Percentiles rank a stretch among this genome's conserved stretches.
These are phyloP conservation scores for Clathrospora elynae DNA, from an alignment of 2,329 filamentous ascomycete species.

Conservation along the genomic window DNA sequence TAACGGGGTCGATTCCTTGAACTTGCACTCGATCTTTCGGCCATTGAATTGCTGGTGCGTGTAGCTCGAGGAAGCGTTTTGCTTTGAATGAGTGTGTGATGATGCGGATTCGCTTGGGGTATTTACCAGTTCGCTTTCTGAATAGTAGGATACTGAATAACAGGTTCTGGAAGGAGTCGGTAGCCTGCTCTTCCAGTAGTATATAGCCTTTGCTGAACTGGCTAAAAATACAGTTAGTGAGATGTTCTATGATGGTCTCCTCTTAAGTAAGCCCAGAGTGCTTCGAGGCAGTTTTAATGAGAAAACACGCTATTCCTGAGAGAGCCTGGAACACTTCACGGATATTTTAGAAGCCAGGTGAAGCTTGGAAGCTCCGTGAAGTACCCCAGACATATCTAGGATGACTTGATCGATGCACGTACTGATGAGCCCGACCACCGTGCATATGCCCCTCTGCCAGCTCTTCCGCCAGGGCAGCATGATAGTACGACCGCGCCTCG, in stretches of 20 bases:
- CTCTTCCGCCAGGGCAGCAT: slow-evolving; percentile 37
- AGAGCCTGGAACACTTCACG: too few relatives aligned
- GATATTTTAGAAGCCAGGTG: too few relatives aligned
- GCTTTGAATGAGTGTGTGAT: slow-evolving; percentile 57
- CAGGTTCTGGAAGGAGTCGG: slow-evolving; percentile 86
- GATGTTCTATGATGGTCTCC: background rate
- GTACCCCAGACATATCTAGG: too few relatives aligned
- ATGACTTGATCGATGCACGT: background rate
- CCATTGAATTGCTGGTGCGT: slow-evolving; percentile 52
- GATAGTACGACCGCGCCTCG: slow-evolving; percentile 47
- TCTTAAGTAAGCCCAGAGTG: too few relatives aligned
- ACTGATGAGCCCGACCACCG: slow-evolving; percentile 30
- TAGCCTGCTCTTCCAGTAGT: slow-evolving; percentile 69
- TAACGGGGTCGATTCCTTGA: slow-evolving; percentile 54
- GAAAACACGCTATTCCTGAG: too few relatives aligned
- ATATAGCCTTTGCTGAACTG: slow-evolving; percentile 53
- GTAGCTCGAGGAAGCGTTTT: slow-evolving; percentile 49
- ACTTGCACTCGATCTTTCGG: slow-evolving; percentile 49
- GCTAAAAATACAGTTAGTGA: background rate
- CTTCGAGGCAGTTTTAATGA: too few relatives aligned
- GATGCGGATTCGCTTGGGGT: slow-evolving; percentile 51
- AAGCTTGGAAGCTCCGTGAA: too few relatives aligned
- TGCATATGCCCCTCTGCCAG: slow-evolving; percentile 28
- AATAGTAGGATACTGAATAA: slow-evolving; percentile 72
- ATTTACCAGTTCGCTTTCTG: slow-evolving; percentile 45